Conservation (phyloP, 495 filamentous ascomycete species). For the Elasticomyces elasticus region DNA sequence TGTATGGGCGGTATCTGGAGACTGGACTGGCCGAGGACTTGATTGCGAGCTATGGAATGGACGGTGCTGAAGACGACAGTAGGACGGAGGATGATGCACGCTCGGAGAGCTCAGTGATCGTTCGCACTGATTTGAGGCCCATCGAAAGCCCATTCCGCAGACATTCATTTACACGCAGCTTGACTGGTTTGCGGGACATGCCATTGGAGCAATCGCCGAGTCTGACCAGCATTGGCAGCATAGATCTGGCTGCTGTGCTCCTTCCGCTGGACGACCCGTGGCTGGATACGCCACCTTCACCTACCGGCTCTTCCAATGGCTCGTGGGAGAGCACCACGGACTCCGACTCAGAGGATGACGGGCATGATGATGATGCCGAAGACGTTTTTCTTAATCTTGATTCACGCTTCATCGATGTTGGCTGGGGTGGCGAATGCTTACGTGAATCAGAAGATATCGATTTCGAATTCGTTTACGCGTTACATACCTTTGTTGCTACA, state of each 20-base stretch:
- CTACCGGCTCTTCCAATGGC: constrained; percentile 18
- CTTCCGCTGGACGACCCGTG: constrained; percentile 36
- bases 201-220: constrained; percentile 11
- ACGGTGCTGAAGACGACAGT: not conserved
- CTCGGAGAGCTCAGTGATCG: not conserved
- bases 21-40: not conserved
- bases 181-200: not conserved
- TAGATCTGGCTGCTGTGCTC: constrained; percentile 31
- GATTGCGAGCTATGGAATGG: no score
- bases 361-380: constrained; percentile 41
- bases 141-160: constrained; percentile 18
- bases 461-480: constrained; percentile 97
- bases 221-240: constrained; percentile 21
- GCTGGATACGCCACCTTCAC: constrained; percentile 26
- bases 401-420: constrained; percentile 52
- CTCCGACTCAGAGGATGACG: constrained; percentile 8
- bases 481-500: constrained; percentile 94
- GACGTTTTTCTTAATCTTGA: constrained; percentile 39
- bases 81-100: not conserved
- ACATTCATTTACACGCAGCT: not conserved
- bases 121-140: not conserved
- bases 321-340: constrained; percentile 26
- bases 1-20: constrained; percentile 8
- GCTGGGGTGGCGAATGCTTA: constrained; percentile 73
- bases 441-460: constrained; percentile 89